Conservation (phyloP, 108 stramenopile species). For the Cyclostephanos tholiformis region DNA sequence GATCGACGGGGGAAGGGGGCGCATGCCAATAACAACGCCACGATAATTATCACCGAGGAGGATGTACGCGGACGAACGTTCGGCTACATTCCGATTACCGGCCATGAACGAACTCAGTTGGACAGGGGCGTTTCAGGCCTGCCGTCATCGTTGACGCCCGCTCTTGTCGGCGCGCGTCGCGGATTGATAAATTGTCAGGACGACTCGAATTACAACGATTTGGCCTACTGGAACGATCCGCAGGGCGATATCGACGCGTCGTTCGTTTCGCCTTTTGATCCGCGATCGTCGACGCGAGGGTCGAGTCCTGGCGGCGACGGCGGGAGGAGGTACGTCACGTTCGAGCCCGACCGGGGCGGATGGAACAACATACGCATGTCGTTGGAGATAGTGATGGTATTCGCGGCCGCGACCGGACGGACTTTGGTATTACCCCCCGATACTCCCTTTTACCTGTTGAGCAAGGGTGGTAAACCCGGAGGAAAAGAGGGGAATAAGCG, state of each 20-base stretch:
- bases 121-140: constrained; percentile 67
- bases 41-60: not conserved
- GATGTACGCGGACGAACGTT: not conserved
- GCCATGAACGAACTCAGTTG: constrained; percentile 16
- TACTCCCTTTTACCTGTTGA: constrained; percentile 76
- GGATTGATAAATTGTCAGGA: constrained; percentile 56
- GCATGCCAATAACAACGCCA: no score
- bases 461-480: constrained; percentile 34
- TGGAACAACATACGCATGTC: constrained; percentile 88
- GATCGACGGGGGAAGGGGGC: no score
- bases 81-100: not conserved
- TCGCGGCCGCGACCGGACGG: constrained; percentile 83
- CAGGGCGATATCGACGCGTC: constrained; percentile 57
- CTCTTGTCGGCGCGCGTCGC: constrained; percentile 62
- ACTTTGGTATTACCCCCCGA: constrained; percentile 89
- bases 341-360: constrained; percentile 79
- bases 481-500: not conserved
- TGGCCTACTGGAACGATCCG: constrained; percentile 85
- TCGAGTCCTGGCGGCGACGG: not conserved
- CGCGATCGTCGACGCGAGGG: not conserved
- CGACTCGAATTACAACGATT: constrained; percentile 49
- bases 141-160: constrained; percentile 69
- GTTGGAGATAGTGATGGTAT: constrained; percentile 79
- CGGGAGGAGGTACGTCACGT: constrained; percentile 55
- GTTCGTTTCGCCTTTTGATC: constrained; percentile 64